These are phyloP conservation scores for Sarcocystis neurona DNA, from an alignment of 169 alveolate species.

Conservation along the genomic window DNA sequence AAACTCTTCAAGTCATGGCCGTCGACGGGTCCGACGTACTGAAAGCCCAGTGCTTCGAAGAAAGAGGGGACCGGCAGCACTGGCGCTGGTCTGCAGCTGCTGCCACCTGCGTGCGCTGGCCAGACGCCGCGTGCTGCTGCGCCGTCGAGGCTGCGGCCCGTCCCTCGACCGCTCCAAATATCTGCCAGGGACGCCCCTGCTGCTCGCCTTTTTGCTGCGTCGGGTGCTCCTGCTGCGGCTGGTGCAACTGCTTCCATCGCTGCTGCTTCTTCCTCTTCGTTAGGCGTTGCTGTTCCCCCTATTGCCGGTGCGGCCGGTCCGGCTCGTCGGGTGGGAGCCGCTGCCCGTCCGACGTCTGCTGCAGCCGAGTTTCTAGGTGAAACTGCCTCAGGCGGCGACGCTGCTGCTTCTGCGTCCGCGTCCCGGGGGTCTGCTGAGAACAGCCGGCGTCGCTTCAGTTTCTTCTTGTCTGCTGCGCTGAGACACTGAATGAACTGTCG, in stretches of 20 bases:
- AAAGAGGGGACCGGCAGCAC: constrained; percentile 53
- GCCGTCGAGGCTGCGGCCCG: too few species aligned
- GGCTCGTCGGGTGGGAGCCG: not conserved
- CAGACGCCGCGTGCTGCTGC: not conserved
- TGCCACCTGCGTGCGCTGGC: not conserved
- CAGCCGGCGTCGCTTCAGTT: not conserved
- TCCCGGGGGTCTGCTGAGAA: too few species aligned
- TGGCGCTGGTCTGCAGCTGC: too few species aligned
- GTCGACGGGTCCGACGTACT: constrained; percentile 79
- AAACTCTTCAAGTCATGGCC: constrained; percentile 78
- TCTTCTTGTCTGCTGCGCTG: not conserved
- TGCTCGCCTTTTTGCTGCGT: not conserved
- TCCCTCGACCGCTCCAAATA: too few species aligned
- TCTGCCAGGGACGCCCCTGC: not conserved
- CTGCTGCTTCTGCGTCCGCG: too few species aligned
- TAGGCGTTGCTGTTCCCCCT: too few species aligned
- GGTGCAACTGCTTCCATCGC: too few species aligned
- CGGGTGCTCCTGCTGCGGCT: too few species aligned
- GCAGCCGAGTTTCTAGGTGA: not conserved
- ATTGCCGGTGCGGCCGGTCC: too few species aligned
- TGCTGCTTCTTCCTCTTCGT: too few species aligned
- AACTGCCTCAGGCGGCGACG: too few species aligned
- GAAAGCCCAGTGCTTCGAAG: constrained; percentile 64
- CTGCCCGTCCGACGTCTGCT: not conserved
- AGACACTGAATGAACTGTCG: not conserved